These are phyloP conservation scores for Annulohypoxylon moriforme DNA, from an alignment of 495 filamentous ascomycete genomes.

Conservation along the genomic window DNA sequence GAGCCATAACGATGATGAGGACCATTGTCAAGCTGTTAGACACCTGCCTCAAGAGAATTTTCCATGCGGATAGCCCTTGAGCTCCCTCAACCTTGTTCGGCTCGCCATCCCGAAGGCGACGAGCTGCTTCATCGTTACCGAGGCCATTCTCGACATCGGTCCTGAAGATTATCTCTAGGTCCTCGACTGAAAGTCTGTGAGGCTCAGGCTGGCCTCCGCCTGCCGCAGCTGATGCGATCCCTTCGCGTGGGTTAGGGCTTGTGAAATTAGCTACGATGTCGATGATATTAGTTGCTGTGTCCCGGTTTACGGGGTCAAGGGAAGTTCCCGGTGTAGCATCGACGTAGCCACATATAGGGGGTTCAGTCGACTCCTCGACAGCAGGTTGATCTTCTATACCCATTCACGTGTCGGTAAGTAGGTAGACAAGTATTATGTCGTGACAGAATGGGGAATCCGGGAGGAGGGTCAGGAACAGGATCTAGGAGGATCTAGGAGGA, in stretches of 20 bases:
- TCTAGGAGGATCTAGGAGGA: not conserved
- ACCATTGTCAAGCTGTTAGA: slow-evolving; percentile 65
- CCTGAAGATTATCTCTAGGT: slow-evolving; percentile 40
- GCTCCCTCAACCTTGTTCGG: slow-evolving; percentile 64
- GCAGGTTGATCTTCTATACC: slow-evolving; percentile 59
- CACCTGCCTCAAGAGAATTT: slow-evolving; percentile 66
- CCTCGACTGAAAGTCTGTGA: slow-evolving; percentile 40
- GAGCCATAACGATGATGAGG: slow-evolving; percentile 79
- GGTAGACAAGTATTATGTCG: slow-evolving; percentile 15
- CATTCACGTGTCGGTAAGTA: slow-evolving; percentile 54
- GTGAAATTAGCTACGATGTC: slow-evolving; percentile 6
- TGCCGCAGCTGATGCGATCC: slow-evolving; percentile 9
- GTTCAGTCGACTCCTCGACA: slow-evolving; percentile 63
- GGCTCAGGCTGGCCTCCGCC: slow-evolving; percentile 32
- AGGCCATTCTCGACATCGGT: slow-evolving; percentile 54
- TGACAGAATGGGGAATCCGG: slow-evolving; percentile 17
- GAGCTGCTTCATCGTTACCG: slow-evolving; percentile 53
- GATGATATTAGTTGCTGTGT: slow-evolving; percentile 12
- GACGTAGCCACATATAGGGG: slow-evolving; percentile 61
- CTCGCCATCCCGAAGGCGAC: slow-evolving; percentile 60
- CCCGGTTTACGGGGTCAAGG: slow-evolving; percentile 32
- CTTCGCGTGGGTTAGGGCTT: not conserved
- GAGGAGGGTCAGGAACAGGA: not conserved
- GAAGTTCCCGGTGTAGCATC: slow-evolving; percentile 44
- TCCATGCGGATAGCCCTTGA: slow-evolving; percentile 63